Conservation (phyloP, 768 basidiomycete species). For the Xerocomus spinulosus region DNA sequence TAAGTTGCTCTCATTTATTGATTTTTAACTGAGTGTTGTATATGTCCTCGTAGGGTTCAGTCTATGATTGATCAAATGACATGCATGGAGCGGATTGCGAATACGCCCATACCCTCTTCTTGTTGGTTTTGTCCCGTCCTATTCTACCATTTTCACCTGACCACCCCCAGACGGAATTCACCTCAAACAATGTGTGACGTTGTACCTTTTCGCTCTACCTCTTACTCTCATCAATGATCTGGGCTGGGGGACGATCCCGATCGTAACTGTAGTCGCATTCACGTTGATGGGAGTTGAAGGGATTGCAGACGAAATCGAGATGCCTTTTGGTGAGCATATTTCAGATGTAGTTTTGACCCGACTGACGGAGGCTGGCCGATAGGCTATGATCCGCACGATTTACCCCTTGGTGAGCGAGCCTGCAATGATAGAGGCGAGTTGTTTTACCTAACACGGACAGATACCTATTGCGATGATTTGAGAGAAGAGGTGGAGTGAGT, state of each 20-base stretch:
- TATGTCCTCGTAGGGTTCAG: conserved; percentile 51
- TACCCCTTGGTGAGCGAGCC: conserved; percentile 64
- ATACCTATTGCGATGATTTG: conserved; percentile 81
- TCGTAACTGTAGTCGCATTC: conserved; percentile 83
- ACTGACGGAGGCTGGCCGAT: conserved; percentile 5
- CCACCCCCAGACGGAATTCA: conserved; percentile 71
- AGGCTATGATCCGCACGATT: conserved; percentile 62
- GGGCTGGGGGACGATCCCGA: conserved; percentile 79
- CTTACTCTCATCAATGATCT: conserved; percentile 80
- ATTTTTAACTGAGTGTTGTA: conserved; percentile 6
- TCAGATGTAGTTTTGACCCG: neutral
- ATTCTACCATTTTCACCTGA: conserved; percentile 8
- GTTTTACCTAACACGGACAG: conserved; percentile 31
- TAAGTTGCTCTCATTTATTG: conserved; percentile 26
- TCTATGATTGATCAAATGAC: conserved; percentile 82
- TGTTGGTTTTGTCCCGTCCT: conserved; percentile 40
- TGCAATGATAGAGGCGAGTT: neutral
- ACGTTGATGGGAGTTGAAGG: conserved; percentile 95
- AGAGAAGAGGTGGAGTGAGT: conserved; percentile 80
- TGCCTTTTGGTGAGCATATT: conserved; percentile 73
- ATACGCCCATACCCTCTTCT: conserved; percentile 76
- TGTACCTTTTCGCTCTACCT: conserved; percentile 89
- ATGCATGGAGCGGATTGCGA: conserved; percentile 86
- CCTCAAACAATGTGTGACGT: conserved; percentile 90
- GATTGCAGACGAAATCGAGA: conserved; percentile 92